These are phyloP conservation scores for Malassezia dermatis DNA, from an alignment of 1,284 basidiomycete species.

Conservation along the genomic window DNA sequence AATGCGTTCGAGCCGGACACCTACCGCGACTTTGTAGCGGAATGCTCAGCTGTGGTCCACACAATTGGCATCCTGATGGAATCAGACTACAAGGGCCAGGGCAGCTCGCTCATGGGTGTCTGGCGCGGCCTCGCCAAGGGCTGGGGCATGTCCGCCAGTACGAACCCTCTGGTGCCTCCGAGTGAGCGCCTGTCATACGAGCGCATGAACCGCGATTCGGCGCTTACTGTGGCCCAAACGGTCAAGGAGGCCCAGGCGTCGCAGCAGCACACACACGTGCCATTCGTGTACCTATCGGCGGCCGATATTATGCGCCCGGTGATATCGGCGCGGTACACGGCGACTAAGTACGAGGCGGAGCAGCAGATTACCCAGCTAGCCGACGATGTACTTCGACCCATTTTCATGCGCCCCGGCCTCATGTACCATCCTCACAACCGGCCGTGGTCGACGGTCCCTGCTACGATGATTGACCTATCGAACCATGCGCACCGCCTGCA, in stretches of 20 bases:
- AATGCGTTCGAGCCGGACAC: conserved; percentile 63
- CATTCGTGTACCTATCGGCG: conserved; percentile 88
- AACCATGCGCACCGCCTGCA: conserved; percentile 25
- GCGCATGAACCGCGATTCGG: conserved; percentile 68
- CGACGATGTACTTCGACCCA: conserved; percentile 13
- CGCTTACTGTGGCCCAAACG: conserved; percentile 43
- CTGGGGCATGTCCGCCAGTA: conserved; percentile 48
- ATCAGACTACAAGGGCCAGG: conserved; percentile 58
- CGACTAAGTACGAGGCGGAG: conserved; percentile 83
- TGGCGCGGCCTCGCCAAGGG: conserved; percentile 34
- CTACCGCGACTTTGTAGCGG: conserved; percentile 61
- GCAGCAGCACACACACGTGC: conserved; percentile 25
- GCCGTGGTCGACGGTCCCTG: conserved; percentile 73
- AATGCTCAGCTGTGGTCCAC: conserved; percentile 71
- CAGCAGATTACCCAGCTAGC: conserved; percentile 51
- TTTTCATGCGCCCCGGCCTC: conserved; percentile 52
- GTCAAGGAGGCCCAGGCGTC: conserved; percentile 21
- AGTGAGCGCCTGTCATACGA: conserved; percentile 57
- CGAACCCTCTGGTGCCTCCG: conserved; percentile 41
- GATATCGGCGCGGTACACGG: conserved; percentile 72
- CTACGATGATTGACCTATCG: conserved; percentile 66
- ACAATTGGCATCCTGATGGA: conserved; percentile 89
- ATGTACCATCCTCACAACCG: conserved; percentile 91
- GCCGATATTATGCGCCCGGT: conserved; percentile 83
- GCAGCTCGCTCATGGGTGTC: conserved; percentile 49